These are phyloP conservation scores for Astrothelium subdiscretum DNA, from an alignment of 495 filamentous ascomycete species.

Conservation along the genomic window DNA sequence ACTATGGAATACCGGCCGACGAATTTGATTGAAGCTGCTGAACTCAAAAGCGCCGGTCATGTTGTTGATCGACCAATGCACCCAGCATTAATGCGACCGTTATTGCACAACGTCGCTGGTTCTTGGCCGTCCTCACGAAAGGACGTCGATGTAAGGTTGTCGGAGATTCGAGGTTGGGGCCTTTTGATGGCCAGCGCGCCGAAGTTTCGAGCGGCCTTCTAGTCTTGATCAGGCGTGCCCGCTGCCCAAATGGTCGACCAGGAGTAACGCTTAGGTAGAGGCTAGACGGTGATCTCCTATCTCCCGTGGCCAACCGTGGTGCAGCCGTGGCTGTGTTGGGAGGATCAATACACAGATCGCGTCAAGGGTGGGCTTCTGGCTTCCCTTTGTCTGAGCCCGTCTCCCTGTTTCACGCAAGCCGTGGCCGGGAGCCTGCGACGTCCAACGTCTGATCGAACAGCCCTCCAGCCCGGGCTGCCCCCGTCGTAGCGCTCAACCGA, in stretches of 20 bases:
- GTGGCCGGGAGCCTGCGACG: not conserved
- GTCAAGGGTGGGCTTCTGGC: not conserved
- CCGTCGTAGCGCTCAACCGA: not conserved
- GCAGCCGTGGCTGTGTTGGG: not conserved
- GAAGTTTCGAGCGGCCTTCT: constrained; percentile 1
- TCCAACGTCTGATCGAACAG: constrained; percentile 1
- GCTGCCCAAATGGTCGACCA: not conserved
- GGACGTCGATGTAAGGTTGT: constrained; percentile 1
- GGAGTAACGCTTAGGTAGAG: not conserved
- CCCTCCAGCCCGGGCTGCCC: not conserved
- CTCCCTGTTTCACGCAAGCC: constrained; percentile 1
- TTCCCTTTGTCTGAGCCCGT: constrained; percentile 1
- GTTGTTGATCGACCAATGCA: no score
- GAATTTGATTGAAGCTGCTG: not conserved
- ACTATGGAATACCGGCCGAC: no score
- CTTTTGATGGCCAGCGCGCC: not conserved
- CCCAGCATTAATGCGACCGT: no score
- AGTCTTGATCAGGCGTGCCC: not conserved
- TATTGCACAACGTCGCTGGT: not conserved
- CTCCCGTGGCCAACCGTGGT: not conserved
- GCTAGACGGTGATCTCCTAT: not conserved
- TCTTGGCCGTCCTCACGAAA: not conserved
- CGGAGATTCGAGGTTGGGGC: not conserved
- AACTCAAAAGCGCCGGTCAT: not conserved
- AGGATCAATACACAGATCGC: constrained; percentile 2